A percentile compares a stretch with the other conserved stretches of the same genome.
phyloP scores from a whole-genome alignment of 202 grass and related monocot species.

The Schoenoplectus triqueter region DNA sequence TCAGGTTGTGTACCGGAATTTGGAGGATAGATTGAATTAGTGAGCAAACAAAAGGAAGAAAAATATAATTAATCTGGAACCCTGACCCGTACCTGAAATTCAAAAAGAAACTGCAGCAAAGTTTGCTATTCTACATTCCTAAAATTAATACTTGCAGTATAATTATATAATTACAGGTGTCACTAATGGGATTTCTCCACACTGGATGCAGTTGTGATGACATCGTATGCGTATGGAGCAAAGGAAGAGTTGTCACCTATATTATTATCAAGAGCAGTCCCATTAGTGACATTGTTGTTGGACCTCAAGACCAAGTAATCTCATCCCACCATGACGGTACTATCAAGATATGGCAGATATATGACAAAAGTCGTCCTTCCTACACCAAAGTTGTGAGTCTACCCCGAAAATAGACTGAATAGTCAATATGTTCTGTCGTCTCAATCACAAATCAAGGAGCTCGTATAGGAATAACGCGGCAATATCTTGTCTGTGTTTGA shows the following conservation, averaged over 20 bases:
- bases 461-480: conserved; percentile 32
- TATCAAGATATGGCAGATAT: conserved; percentile 37
- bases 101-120: too few species aligned
- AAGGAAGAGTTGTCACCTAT: background rate
- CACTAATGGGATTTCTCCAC: conserved; percentile 29
- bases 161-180: too few species aligned
- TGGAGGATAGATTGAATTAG: background rate
- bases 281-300: conserved; percentile 39
- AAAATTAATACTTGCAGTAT: too few species aligned
- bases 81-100: too few species aligned
- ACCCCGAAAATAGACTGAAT: conserved; percentile 32
- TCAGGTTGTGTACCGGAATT: background rate
- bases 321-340: conserved; percentile 43
- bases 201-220: conserved; percentile 36
- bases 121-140: too few species aligned
- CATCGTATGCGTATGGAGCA: conserved; percentile 29
- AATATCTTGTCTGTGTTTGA: conserved; percentile 47
- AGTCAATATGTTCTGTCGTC: conserved; percentile 2
- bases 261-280: conserved; percentile 37
- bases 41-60: background rate
- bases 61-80: too few species aligned
- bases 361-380: background rate
- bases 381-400: conserved; percentile 35
- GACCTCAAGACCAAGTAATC: conserved; percentile 26
- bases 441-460: background rate